Conservation (phyloP, 108 stramenopile genomes). For the Stephanodiscus triporus region DNA sequence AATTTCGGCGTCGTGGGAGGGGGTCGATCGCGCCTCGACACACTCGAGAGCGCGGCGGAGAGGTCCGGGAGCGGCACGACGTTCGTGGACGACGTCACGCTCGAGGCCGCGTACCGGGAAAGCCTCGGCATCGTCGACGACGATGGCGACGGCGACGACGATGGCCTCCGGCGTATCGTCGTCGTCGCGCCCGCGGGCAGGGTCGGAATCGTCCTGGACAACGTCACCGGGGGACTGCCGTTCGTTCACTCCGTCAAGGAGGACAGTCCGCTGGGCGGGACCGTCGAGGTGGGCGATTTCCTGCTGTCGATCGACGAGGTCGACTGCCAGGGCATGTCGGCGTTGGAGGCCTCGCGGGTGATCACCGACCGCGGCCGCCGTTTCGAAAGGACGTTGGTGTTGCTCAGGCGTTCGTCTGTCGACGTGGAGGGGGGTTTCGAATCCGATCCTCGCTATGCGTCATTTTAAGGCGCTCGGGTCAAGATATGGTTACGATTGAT, state of each 20-base stretch:
- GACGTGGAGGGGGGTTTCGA: no score
- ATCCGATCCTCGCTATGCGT: no score
- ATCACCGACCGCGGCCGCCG: neutral
- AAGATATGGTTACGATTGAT: no score
- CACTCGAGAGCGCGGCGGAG: no score
- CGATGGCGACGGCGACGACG: neutral
- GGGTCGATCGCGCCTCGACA: no score
- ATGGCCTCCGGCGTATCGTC: neutral
- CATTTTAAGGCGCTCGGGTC: no score
- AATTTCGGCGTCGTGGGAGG: no score
- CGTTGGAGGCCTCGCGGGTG: constrained; percentile 8
- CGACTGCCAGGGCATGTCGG: constrained; percentile 17
- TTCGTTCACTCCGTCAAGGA: neutral
- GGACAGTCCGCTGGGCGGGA: neutral
- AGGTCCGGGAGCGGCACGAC: no score
- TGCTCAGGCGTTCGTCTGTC: neutral
- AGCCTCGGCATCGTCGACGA: constrained; percentile 1
- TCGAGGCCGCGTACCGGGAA: constrained; percentile 15
- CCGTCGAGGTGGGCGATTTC: constrained; percentile 5
- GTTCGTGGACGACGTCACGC: constrained; percentile 19
- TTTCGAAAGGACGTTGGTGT: constrained; percentile 1
- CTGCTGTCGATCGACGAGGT: constrained; percentile 20
- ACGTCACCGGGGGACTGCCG: constrained; percentile 2
- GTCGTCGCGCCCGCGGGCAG: constrained; percentile 8
- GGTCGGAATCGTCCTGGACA: constrained; percentile 4